Evolutionary conservation across 2,329 filamentous ascomycete genomes (phyloP).

Genomic region (Pseudophaeomoniella oleicola): DNA sequence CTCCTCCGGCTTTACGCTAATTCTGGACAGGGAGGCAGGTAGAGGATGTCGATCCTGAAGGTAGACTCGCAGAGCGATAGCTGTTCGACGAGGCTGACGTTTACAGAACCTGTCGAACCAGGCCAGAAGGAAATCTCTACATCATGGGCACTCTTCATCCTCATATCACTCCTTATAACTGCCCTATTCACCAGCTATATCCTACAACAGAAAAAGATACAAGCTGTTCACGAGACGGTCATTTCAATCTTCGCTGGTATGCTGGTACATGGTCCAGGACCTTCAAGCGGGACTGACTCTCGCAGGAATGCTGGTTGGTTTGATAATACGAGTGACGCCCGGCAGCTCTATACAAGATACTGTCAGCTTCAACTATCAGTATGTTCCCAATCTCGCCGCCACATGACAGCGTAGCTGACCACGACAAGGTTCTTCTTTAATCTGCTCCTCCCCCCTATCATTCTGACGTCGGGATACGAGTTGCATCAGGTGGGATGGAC

Average conservation of each 20-base stretch:
- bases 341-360: constrained; percentile 74
- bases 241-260: constrained; percentile 92
- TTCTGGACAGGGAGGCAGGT: background rate
- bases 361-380: constrained; percentile 91
- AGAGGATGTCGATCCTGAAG: constrained; percentile 1
- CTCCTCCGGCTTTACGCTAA: too few relatives aligned
- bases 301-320: constrained; percentile 82
- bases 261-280: constrained; percentile 6
- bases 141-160: constrained; percentile 94
- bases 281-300: background rate
- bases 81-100: constrained; percentile 2
- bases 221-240: constrained; percentile 94
- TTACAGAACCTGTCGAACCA: constrained; percentile 53
- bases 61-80: background rate
- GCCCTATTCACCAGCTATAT: constrained; percentile 96
- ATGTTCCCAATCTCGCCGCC: background rate
- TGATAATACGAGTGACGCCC: constrained; percentile 69
- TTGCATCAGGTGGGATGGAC: constrained; percentile 56
- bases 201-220: constrained; percentile 89
- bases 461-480: constrained; percentile 92
- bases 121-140: constrained; percentile 87
- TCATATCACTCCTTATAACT: constrained; percentile 83
- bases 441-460: constrained; percentile 92
- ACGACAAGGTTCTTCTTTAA: constrained; percentile 77
- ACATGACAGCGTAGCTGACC: background rate